Percentiles rank a stretch among this genome's conserved stretches.
Evolutionary conservation across 805 yeast species (phyloP).

Genomic region (Myxozyma neotropica): DNA sequence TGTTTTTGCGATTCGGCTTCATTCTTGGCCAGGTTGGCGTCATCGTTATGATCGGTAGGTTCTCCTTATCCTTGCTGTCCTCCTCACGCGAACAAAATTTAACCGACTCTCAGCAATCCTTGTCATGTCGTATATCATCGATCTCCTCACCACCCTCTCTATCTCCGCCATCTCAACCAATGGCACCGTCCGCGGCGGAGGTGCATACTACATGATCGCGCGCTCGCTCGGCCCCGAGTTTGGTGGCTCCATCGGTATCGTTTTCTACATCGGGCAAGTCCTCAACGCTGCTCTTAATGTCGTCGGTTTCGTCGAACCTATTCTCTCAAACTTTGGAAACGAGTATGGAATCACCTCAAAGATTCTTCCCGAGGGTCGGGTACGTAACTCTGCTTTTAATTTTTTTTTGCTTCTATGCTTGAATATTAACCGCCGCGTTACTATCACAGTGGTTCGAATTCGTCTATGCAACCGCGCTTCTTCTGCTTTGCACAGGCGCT

Average conservation of each 20-base stretch:
- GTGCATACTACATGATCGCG: slow-evolving; percentile 96
- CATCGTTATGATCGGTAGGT: slow-evolving; percentile 56
- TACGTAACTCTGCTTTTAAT: background rate
- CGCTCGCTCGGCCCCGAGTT: slow-evolving; percentile 96
- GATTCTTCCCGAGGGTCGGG: slow-evolving; percentile 63
- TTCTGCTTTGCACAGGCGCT: slow-evolving; percentile 70
- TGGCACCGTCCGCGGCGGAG: slow-evolving; percentile 97
- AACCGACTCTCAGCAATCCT: slow-evolving; percentile 42
- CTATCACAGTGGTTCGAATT: slow-evolving; percentile 71
- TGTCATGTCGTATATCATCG: slow-evolving; percentile 73
- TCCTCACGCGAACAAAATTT: background rate
- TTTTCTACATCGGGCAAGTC: slow-evolving; percentile 92
- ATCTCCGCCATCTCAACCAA: slow-evolving; percentile 96
- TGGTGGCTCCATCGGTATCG: slow-evolving; percentile 96
- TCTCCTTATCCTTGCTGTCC: slow-evolving; percentile 44
- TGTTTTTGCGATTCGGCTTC: slow-evolving; percentile 95
- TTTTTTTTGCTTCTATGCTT: background rate
- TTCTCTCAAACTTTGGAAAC: slow-evolving; percentile 74
- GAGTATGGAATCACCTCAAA: slow-evolving; percentile 57
- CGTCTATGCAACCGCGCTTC: slow-evolving; percentile 67
- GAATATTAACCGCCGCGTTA: no score
- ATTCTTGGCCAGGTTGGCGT: slow-evolving; percentile 94
- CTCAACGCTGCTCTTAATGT: slow-evolving; percentile 87
- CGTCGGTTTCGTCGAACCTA: slow-evolving; percentile 92
- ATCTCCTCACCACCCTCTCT: slow-evolving; percentile 82